These are phyloP conservation scores for Trichoderma koningiopsis DNA, from an alignment of 2,329 filamentous ascomycete species.

Conservation along the genomic window DNA sequence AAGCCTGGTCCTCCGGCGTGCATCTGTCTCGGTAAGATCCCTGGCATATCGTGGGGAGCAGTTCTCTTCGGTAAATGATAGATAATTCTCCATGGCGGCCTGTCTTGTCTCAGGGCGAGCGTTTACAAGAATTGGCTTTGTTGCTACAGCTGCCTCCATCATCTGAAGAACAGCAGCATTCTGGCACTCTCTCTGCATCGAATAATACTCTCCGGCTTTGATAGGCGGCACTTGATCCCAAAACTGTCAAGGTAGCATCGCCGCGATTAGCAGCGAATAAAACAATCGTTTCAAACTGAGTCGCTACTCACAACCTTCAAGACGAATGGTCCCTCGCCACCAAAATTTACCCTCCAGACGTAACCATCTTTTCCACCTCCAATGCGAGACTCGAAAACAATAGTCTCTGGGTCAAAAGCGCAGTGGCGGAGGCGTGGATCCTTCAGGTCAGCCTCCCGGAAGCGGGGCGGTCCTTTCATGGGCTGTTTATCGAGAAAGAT, in stretches of 20 bases:
- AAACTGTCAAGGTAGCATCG: neutral
- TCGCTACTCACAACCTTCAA: constrained; percentile 21
- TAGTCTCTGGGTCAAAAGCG: neutral
- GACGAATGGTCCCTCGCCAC: constrained; percentile 7
- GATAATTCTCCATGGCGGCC: neutral
- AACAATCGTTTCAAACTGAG: neutral
- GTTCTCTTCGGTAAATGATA: constrained; percentile 1
- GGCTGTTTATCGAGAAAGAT: constrained; percentile 1
- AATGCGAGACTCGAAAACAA: constrained; percentile 10
- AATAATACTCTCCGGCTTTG: constrained; percentile 9
- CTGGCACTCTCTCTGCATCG: constrained; percentile 25
- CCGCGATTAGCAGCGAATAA: neutral
- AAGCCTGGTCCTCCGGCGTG: neutral
- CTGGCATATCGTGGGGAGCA: too few species aligned
- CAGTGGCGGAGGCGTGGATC: constrained; percentile 19
- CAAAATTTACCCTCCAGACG: constrained; percentile 25
- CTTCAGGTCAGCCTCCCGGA: neutral
- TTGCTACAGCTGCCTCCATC: constrained; percentile 16
- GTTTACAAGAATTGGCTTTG: constrained; percentile 8
- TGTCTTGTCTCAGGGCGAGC: neutral
- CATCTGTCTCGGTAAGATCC: too few species aligned
- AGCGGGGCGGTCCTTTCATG: neutral
- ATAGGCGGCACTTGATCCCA: constrained; percentile 21
- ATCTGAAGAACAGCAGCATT: constrained; percentile 25
- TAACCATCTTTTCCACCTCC: constrained; percentile 24